Evolutionary conservation across 208 protist species (phyloP), one percentile per base, ranked within the genome.

Genomic region (Leishmania amazonensis): DNA sequence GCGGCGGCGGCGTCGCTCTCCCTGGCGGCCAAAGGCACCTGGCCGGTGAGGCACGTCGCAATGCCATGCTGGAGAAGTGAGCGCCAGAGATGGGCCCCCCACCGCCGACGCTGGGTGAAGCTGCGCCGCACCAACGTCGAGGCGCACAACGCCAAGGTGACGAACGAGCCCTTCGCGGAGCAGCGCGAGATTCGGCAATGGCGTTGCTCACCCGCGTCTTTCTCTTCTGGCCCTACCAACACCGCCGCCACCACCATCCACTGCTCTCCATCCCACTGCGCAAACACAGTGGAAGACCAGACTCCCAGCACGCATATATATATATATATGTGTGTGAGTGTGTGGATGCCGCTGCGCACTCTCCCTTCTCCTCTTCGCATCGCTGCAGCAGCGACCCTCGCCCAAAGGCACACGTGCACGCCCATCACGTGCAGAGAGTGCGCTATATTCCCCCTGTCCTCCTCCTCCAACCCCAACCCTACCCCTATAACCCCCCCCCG

Each of bases 71-170:
- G 38, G 91, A 95, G 1, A 90, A 95, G 84, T 97, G 93, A 92
- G 95, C 93, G 11, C 83, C 90, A 0, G 91, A 95, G 80, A 97
- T 96, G 83, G 91, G 89, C 2, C 38, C 95, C 17, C 54, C 96
- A 57, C 96, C 94, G 21, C 87, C 93, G 0, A 88, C 93, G 8
- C 47, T 11, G 47, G 58, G 83, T 86, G 68, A 97, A 97, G 85
- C 80, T 97, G 31, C 87, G 89, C 28, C 89, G 93, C 51, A 24
- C 73, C 47, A 81, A 75, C n/a, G 80, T 96, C 24, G 88, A 91
- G 19, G 80, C 72, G 60, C 62, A 87, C 19, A 96, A 96, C 83
- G 84, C 79, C 35, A 70, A 90, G 38, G 47, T 92, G 21, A 96
- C 96, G 67, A 79, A 86, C 51, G 76, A 90, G 38, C 75, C 96